A percentile compares a stretch with the other conserved stretches of the same genome.
These are phyloP conservation scores for Epithemia pelagica DNA, from an alignment of 108 stramenopile genomes.

Conservation along the genomic window DNA sequence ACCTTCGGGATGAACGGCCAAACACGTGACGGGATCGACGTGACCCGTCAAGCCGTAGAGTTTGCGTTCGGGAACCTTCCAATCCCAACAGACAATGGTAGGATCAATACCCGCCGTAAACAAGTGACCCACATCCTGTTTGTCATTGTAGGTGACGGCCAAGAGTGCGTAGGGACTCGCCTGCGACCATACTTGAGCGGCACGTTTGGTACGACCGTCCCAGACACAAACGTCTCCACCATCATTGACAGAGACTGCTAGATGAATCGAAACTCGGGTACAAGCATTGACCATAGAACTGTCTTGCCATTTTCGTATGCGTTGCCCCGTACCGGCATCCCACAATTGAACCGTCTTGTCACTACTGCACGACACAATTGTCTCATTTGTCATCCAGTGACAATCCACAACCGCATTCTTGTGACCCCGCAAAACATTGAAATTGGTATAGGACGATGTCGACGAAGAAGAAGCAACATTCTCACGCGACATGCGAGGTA, in stretches of 20 bases:
- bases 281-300: conserved; percentile 59
- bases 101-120: conserved; percentile 86
- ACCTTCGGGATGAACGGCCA: conserved; percentile 57
- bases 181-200: conserved; percentile 27
- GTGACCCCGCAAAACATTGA: conserved; percentile 77
- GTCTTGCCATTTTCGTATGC: conserved; percentile 45
- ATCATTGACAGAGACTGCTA: conserved; percentile 66
- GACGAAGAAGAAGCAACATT: not conserved
- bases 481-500: not conserved
- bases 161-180: not conserved
- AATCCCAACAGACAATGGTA: conserved; percentile 74
- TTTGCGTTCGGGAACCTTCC: conserved; percentile 15
- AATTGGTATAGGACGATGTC: conserved; percentile 40
- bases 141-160: conserved; percentile 18
- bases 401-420: conserved; percentile 87
- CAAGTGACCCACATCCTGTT: conserved; percentile 19
- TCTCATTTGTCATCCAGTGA: conserved; percentile 46
- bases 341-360: conserved; percentile 74
- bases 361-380: conserved; percentile 65
- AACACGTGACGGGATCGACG: conserved; percentile 75
- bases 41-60: conserved; percentile 69
- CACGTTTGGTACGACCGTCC: conserved; percentile 60
- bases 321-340: conserved; percentile 56
- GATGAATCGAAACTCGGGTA: conserved; percentile 19
- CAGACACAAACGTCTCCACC: conserved; percentile 68